These are phyloP conservation scores for Fraxinus cuspidata DNA, from an alignment of 257 asterid genomes.

Conservation along the genomic window DNA sequence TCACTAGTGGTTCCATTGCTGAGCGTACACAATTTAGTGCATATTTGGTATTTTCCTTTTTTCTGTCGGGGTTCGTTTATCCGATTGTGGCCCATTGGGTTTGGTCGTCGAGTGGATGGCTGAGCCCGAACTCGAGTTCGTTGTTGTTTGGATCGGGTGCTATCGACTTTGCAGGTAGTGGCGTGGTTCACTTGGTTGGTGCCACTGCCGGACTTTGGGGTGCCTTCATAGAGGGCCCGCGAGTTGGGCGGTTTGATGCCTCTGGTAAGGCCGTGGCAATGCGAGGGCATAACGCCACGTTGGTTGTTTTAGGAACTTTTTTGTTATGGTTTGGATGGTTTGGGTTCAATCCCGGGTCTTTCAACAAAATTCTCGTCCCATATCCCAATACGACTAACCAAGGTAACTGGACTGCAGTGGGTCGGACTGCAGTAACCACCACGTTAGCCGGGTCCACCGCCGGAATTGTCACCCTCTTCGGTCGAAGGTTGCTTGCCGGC, in stretches of 20 bases:
- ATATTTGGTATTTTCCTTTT: constrained; percentile 55
- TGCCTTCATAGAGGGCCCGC: constrained; percentile 51
- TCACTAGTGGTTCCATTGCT: constrained; percentile 69
- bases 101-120: constrained; percentile 61
- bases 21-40: constrained; percentile 66
- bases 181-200: constrained; percentile 60
- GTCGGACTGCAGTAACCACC: constrained; percentile 55
- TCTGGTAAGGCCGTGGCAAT: constrained; percentile 42
- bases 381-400: constrained; percentile 37
- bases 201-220: constrained; percentile 66
- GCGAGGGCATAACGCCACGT: constrained; percentile 58
- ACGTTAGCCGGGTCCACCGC: constrained; percentile 58
- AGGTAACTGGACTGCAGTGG: constrained; percentile 53
- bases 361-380: constrained; percentile 42
- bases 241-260: constrained; percentile 58
- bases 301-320: constrained; percentile 58
- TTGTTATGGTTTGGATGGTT: constrained; percentile 66
- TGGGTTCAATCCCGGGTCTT: constrained; percentile 63
- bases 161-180: constrained; percentile 62
- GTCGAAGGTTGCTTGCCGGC: constrained; percentile 48
- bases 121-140: constrained; percentile 31
- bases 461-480: constrained; percentile 50
- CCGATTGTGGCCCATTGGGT: constrained; percentile 67
- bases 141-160: constrained; percentile 55
- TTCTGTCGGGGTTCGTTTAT: constrained; percentile 61